These are phyloP conservation scores for Kitagawia praeruptora DNA, from an alignment of 129 eudicot genomes.

Conservation along the genomic window DNA sequence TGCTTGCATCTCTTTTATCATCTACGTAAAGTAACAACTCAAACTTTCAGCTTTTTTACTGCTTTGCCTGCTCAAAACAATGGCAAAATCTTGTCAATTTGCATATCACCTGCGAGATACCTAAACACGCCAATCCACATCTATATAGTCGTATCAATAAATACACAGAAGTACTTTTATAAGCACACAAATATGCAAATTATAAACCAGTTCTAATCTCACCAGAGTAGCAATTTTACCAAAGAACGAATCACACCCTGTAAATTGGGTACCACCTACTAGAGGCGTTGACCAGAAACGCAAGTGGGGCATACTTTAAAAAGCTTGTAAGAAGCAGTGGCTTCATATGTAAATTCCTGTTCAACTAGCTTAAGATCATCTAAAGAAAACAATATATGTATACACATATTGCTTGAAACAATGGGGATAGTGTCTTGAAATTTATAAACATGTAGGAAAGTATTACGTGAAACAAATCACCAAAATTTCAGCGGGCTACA, in stretches of 20 bases:
- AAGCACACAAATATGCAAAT: background rate
- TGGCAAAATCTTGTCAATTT: constrained; percentile 2
- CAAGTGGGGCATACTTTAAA: background rate
- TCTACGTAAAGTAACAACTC: background rate
- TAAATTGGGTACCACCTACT: background rate
- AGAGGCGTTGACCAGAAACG: background rate
- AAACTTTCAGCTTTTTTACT: background rate
- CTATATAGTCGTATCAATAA: background rate
- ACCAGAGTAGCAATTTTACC: background rate
- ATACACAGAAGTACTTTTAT: background rate
- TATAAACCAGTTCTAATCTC: background rate
- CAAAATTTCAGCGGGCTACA: too few relatives aligned
- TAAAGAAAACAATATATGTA: too few relatives aligned
- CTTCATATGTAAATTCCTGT: background rate
- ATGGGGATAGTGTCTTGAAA: too few relatives aligned
- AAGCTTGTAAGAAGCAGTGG: background rate
- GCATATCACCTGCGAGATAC: background rate
- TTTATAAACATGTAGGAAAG: too few relatives aligned
- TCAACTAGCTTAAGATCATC: background rate
- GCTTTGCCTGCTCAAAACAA: constrained; percentile 19
- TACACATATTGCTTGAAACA: too few relatives aligned
- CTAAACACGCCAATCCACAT: background rate
- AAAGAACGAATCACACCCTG: background rate
- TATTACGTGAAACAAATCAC: too few relatives aligned
- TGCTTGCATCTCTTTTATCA: constrained; percentile 2